These are phyloP conservation scores for Mortierella claussenii DNA, from an alignment of 192 early-diverging fungal genomes.

Conservation along the genomic window DNA sequence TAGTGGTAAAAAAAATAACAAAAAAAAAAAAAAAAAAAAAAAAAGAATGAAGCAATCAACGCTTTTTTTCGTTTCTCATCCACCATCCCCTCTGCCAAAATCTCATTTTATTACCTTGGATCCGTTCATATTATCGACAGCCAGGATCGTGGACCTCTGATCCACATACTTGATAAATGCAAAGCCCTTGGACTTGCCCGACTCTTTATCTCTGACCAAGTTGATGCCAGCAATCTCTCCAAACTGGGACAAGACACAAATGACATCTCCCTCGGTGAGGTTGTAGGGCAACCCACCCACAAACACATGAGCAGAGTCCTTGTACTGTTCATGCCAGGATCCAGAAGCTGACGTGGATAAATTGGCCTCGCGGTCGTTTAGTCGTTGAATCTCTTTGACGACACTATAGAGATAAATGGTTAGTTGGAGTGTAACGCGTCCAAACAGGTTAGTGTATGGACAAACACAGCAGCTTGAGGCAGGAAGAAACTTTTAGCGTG, in stretches of 20 bases:
- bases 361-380: conserved; percentile 78
- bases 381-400: conserved; percentile 84
- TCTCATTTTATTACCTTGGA: conserved; percentile 62
- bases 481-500: background rate
- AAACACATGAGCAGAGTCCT: conserved; percentile 91
- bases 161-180: conserved; percentile 93
- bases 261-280: conserved; percentile 92
- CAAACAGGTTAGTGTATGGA: background rate
- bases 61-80: background rate
- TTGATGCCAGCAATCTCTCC: conserved; percentile 94
- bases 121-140: conserved; percentile 97
- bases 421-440: no score
- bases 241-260: conserved; percentile 94
- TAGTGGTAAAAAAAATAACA: background rate
- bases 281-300: conserved; percentile 85
- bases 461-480: background rate
- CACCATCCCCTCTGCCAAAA: no score
- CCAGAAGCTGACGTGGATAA: conserved; percentile 62
- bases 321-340: conserved; percentile 94
- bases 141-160: conserved; percentile 88
- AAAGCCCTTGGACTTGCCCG: conserved; percentile 88
- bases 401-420: conserved; percentile 64
- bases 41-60: background rate
- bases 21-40: conserved; percentile 1
- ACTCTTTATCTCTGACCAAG: conserved; percentile 86